A percentile compares a stretch with the other conserved stretches of the same genome.
Conservation (phyloP, 441 rosid species). For the Flueggea neowawraea region DNA sequence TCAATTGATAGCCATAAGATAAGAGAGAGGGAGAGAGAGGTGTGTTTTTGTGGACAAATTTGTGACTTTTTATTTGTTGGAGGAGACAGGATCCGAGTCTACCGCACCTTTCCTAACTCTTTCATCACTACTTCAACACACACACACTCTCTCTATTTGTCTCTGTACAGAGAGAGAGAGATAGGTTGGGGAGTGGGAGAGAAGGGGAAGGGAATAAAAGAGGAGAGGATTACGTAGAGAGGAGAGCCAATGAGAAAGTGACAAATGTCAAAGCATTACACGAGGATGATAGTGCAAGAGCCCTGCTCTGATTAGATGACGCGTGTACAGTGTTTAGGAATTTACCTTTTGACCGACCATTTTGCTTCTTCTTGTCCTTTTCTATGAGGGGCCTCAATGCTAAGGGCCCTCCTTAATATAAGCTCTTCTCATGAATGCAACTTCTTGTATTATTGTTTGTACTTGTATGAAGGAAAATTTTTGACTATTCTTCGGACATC, state of each 20-base stretch:
- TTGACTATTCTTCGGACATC: too few species aligned
- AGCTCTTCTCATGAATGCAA: too few species aligned
- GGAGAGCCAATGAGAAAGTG: background rate
- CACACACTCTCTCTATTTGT: too few species aligned
- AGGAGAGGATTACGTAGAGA: conserved; percentile 4
- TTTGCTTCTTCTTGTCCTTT: too few species aligned
- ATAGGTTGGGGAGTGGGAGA: too few species aligned
- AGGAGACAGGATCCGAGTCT: conserved; percentile 68
- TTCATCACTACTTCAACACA: conserved; percentile 22
- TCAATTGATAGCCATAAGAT: background rate
- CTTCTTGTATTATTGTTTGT: too few species aligned
- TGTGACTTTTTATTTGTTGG: conserved; percentile 4
- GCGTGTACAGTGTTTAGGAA: conserved; percentile 20
- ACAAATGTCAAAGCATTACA: conserved; percentile 23
- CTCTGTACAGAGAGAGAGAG: too few species aligned
- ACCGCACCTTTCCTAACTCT: conserved; percentile 52
- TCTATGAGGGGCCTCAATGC: too few species aligned
- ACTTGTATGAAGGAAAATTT: too few species aligned
- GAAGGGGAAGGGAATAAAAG: too few species aligned
- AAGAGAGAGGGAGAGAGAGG: background rate
- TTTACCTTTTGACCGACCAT: conserved; percentile 16
- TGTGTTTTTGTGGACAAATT: background rate
- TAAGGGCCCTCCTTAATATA: too few species aligned
- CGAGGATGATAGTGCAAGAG: conserved; percentile 14
- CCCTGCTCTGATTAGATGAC: conserved; percentile 23